Evolutionary conservation across 345 rosid genomes (phyloP).

Genomic region (Bruguiera sexangula): DNA sequence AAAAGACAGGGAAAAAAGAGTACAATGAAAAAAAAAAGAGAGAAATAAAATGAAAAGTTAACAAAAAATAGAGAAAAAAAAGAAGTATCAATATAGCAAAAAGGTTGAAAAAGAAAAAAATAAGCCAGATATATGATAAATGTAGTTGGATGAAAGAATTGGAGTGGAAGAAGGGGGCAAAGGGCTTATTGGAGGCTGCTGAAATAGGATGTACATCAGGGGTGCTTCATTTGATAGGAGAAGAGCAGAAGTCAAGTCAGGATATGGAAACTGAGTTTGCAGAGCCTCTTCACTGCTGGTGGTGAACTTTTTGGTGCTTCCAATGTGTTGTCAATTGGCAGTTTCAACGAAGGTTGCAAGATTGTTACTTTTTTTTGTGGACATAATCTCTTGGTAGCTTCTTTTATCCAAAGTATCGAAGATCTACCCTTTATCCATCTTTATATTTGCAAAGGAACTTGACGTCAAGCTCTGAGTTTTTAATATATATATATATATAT

Average conservation of each 20-base stretch:
- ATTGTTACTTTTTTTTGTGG: constrained; percentile 37
- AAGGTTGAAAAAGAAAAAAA: background rate
- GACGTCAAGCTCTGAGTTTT: constrained; percentile 1
- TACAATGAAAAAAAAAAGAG: background rate
- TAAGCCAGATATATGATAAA: background rate
- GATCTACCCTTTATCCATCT: background rate
- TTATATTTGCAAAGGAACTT: background rate
- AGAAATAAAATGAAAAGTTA: background rate
- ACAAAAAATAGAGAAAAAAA: background rate
- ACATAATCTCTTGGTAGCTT: constrained; percentile 15
- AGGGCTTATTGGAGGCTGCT: constrained; percentile 15
- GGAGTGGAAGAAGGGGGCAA: background rate
- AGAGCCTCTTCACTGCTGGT: constrained; percentile 41
- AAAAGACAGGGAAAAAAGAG: constrained; percentile 4
- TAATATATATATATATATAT: too few species aligned
- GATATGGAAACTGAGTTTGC: constrained; percentile 33
- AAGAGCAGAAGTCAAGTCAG: constrained; percentile 31
- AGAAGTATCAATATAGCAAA: background rate
- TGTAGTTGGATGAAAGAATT: background rate
- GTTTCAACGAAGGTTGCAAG: constrained; percentile 52
- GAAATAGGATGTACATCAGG: constrained; percentile 15
- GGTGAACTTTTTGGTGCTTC: constrained; percentile 36
- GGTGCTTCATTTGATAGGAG: constrained; percentile 28
- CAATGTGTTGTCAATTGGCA: constrained; percentile 30
- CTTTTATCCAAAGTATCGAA: background rate